Evolutionary conservation across 805 yeast species (phyloP), one percentile per base, ranked within the genome.

Genomic region (Starmerella tilneyi): DNA sequence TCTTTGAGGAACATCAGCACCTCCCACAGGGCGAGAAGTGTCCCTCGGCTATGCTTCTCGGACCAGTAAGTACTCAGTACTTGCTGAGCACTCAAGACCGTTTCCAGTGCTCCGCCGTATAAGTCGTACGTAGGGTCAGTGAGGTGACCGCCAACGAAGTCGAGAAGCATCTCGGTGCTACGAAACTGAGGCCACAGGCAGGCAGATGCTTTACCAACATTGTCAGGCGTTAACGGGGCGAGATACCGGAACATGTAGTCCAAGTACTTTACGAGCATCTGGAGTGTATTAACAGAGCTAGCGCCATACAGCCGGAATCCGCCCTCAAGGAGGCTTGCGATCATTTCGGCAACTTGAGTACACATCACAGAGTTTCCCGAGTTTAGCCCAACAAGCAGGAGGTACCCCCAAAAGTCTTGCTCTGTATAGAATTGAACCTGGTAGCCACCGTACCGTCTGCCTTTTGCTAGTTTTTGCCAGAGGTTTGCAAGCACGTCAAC

Each of bases 381-480:
- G 19, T 34, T 34, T 11, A 34, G n/a, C 5, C 38, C 38, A 11
- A 34, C 8, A 4, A 34, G 28, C 16, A 34, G 17, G 3, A 34
- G 9, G 22, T 34, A 34, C 4, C 38, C 38, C 38, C 38, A 34
- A 5, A 34, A 21, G 13, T 21, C 9, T 13, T 34, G 21, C 38
- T 20, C 38, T 7, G 21, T 27, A 34, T 34, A 34, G n/a, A 34
- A 34, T 15, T 34, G 38, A 8, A 34, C 38, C 17, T 34, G 38
- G 19, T 21, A 34, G 6, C 38, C 38, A 23, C 38, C 38, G 22
- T n/a, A 22, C 17, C 13, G 9, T 8, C 17, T 17, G 5, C 27
- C 27, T 34, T 13, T 21, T 6, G 38, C 26, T n/a, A 34, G 28
- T 15, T 7, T 27, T 4, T n/a, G 19, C 38, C 38, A 34, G 3